Conservation (phyloP, 2,329 filamentous ascomycete genomes). For the Apiospora phragmitis region DNA sequence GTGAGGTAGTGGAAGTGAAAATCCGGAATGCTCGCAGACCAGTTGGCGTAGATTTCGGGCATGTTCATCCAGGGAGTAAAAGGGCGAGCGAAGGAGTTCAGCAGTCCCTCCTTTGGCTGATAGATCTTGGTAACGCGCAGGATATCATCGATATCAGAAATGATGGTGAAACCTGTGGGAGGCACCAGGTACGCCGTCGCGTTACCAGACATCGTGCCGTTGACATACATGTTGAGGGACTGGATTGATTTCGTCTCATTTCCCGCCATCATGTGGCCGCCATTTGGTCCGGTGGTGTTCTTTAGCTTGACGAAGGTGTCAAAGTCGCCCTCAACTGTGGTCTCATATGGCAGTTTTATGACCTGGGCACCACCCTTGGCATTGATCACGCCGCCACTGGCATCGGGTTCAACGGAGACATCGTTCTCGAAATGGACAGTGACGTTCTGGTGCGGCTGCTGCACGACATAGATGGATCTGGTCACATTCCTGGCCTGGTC, state of each 20-base stretch:
- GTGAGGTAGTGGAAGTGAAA: conserved; percentile 82
- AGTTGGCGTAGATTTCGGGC: conserved; percentile 77
- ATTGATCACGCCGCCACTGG: conserved; percentile 52
- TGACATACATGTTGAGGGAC: conserved; percentile 66
- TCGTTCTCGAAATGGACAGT: conserved; percentile 57
- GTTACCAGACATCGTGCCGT: conserved; percentile 67
- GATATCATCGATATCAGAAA: conserved; percentile 81
- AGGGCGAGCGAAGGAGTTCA: conserved; percentile 74
- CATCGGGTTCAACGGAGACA: conserved; percentile 49
- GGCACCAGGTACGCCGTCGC: conserved; percentile 77
- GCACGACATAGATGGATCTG: conserved; percentile 71
- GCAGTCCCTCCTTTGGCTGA: conserved; percentile 68
- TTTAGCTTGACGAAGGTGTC: conserved; percentile 68
- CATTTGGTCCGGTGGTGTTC: conserved; percentile 52
- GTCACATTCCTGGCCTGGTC: conserved; percentile 74
- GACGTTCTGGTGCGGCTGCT: conserved; percentile 65
- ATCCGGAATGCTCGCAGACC: conserved; percentile 65
- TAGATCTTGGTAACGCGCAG: conserved; percentile 82
- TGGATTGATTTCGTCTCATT: conserved; percentile 67
- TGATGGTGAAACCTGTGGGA: conserved; percentile 65
- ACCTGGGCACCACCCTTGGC: conserved; percentile 61
- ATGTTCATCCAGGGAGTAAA: conserved; percentile 78
- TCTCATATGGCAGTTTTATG: conserved; percentile 64
- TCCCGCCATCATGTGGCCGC: conserved; percentile 56
- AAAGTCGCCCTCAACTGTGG: conserved; percentile 70